Conservation (phyloP, 495 filamentous ascomycete genomes). For the Talaromyces borbonicus region DNA sequence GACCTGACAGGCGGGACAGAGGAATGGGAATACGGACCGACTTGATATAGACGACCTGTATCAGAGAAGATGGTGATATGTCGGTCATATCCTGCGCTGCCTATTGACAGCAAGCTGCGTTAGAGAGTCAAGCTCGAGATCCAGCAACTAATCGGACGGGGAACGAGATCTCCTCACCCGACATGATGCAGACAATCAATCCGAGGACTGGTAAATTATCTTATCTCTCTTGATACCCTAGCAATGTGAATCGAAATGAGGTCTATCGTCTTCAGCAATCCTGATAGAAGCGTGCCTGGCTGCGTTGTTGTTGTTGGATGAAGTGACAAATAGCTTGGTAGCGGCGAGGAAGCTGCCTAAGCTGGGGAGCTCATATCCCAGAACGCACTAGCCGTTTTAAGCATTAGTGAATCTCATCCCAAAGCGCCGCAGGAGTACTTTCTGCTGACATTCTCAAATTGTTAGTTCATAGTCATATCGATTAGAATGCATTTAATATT, state of each 20-base stretch:
- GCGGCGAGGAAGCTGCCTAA: conserved; percentile 34
- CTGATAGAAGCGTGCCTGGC: not conserved
- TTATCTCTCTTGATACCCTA: not conserved
- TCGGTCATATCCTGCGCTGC: conserved; percentile 92
- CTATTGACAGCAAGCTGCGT: conserved; percentile 40
- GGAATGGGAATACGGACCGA: conserved; percentile 59
- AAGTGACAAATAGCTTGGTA: conserved; percentile 10
- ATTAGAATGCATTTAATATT: no score
- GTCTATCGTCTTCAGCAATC: not conserved
- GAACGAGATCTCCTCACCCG: conserved; percentile 27
- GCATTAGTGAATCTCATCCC: no score
- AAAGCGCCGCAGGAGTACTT: no score
- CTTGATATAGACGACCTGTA: conserved; percentile 96
- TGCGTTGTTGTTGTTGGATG: not conserved
- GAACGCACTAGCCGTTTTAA: no score
- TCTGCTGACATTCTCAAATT: no score
- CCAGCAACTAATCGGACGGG: conserved; percentile 8
- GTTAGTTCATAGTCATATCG: no score
- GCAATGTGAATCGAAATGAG: no score
- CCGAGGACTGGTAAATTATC: conserved; percentile 5
- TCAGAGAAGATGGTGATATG: conserved; percentile 99
- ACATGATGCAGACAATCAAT: conserved; percentile 32
- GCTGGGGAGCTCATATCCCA: conserved; percentile 5
- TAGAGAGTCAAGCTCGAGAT: conserved; percentile 19
- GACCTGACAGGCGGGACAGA: not conserved